Base-by-base conservation (phyloP, 306 rosid species). In the Purshia tridentata region DNA sequence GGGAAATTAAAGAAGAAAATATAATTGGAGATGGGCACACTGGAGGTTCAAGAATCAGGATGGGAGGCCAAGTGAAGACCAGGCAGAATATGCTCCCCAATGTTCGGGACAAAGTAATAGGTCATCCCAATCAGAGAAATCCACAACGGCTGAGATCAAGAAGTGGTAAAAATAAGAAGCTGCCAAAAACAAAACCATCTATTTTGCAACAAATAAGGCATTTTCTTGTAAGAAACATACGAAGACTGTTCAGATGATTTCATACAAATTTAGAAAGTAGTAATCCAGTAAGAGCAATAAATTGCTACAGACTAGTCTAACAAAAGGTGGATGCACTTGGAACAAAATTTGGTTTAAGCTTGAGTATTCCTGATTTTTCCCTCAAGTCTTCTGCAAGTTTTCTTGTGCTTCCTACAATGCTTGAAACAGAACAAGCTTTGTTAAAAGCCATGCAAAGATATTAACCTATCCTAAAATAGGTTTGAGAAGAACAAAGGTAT, bases 121-220 rank as follows among this genome's bases (percentile, higher is more conserved):
- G 75, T 37, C 52, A 42, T 63, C 23, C 60, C 29, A 62, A 65
- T 77, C 42, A 65, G 75, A 66, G 44, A 10, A 77, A 85, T 13
- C 75, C 52, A 77, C 57, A 71, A 57, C 72, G 55, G 15, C 74
- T 66, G 75, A 83, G 75, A 77, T 48, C 81, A 14, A 59, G 65
- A 55, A 68, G 75, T 41, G 54, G 52, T 22, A 52, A 74, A 39
- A 75, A 53, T 44, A 63, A 42, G 65, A 66, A 8, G 63, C 3
- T 9, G 2, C n/a, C 65, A 40, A 76, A 70, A 65, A 44, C 23
- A 60, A 84, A 75, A 69, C 7, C 74, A 40, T 74, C 79, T 51
- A 51, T 79, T 70, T 67, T 81, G 52, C 41, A 76, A 75, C 58
- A 53, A 74, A 61, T 77, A 51, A 84, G 15, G 69, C 41, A 18